Base-by-base conservation (phyloP, 805 yeast species). In the Teunomyces stri region DNA sequence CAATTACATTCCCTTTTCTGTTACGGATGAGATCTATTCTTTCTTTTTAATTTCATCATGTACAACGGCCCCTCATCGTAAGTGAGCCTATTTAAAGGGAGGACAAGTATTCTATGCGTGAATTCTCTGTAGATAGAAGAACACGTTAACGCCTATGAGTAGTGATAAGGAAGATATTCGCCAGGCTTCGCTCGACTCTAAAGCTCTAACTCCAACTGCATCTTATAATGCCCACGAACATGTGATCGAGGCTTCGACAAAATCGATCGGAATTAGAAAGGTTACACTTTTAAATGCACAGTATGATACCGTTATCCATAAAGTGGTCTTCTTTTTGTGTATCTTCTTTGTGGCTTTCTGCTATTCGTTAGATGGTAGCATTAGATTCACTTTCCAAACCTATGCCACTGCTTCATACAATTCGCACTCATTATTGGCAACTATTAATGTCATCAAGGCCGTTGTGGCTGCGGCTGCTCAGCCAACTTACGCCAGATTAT, bases 391-490 rank as follows among this genome's bases (percentile, higher is more conserved):
- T 13, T 80, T 74, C 50, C 83, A 81, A 53, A 59, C 76, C 3
- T 74, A 72, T 51, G 89, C 88, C 12, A 75, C 87, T 6, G 62
- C 71, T 42, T 73, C 82, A 11, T 84, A 79, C 64, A 48, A 72
- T 22, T 55, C 61, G 11, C 87, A 84, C 58, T 77, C 88, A 6
- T 66, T 81, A 47, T 61, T 76, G 38, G 74, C 89, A 5, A 79
- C 89, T 2, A 75, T 85, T 48, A 73, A 77, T 50, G 84, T 81
- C 25, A 74, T 84, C 50, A 72, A 75, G 46, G 68, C 78, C 27
- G 86, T 84, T 34, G 75, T 81, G 43, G 85, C 80, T 41, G 87
- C 87, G 21, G 88, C 85, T 13, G 74, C 85, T 3, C 86, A 81
- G 58, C 82, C 85, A 3, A 72, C 79, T 4, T 81, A 74, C 51